A percentile compares a stretch with the other conserved stretches of the same genome.
phyloP scores from a whole-genome alignment of 2,329 filamentous ascomycete species.

The Hypoxylon sp. region DNA sequence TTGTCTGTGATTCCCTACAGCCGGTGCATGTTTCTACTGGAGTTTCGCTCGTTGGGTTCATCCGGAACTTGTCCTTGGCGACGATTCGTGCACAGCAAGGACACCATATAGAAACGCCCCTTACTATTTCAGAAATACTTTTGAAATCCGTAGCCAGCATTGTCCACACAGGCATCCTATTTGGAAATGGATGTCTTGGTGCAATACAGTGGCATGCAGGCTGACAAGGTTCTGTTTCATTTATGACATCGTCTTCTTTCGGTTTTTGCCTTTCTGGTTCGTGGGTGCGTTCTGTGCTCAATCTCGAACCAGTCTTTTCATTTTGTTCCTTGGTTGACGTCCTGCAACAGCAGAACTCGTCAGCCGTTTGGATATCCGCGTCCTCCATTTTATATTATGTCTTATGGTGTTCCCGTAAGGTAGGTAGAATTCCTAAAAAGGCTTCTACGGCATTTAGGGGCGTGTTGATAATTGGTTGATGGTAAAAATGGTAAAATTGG shows the following conservation, averaged over 20 bases:
- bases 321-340: no score
- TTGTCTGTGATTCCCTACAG: constrained; percentile 16
- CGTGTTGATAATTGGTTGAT: no score
- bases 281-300: no score
- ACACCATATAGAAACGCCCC: constrained; percentile 21
- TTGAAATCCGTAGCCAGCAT: constrained; percentile 35
- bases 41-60: not conserved
- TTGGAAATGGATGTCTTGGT: constrained; percentile 22
- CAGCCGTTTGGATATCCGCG: no score
- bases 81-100: constrained; percentile 19
- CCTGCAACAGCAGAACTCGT: no score
- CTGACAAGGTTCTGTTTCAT: not conserved
- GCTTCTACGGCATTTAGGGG: no score
- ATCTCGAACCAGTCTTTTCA: no score
- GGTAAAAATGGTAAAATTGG: no score
- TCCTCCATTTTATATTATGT: no score
- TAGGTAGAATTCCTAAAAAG: no score
- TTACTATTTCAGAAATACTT: constrained; percentile 8
- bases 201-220: constrained; percentile 11
- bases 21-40: constrained; percentile 30
- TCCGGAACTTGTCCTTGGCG: not conserved
- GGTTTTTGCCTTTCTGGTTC: no score
- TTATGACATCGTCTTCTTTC: not conserved
- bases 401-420: no score
- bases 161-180: constrained; percentile 4